Evolutionary conservation across 2,329 filamentous ascomycete genomes (phyloP), one percentile per base, ranked within the genome.

Genomic region (Helotiales sp.): DNA sequence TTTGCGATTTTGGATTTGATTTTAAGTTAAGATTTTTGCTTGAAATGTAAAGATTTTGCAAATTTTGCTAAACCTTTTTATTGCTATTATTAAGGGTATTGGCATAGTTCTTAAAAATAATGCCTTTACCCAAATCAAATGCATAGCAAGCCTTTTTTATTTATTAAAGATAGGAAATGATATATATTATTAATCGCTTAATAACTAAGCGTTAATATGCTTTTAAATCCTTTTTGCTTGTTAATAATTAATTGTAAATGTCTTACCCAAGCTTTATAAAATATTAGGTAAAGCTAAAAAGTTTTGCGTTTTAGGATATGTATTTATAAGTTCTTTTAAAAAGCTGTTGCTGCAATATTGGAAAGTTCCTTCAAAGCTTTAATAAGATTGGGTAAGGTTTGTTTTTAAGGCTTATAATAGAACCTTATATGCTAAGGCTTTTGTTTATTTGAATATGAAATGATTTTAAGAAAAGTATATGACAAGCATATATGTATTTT

Each of bases 91-190:
- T 71, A 34, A 74, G 69, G 22, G 68, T 70, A 57, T 74, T 71
- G 37, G 65, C 62, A n/a, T n/a, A n/a, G n/a, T n/a, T n/a, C n/a
- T n/a, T n/a, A n/a, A n/a, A n/a, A n/a, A n/a, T n/a, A n/a, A 70
- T 72, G 50, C 68, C 64, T 37, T 28, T 58, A 60, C 63, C 58
- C 26, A 78, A 63, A 3, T 68, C 32, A 45, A 78, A 75, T 52
- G 68, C 68, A 26, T 67, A 62, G 30, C 70, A 70, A 65, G 76
- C 75, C 30, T 64, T 68, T 37, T 74, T 73, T 64, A 76, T 70
- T 57, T 73, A 70, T 64, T 72, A 74, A 24, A 78, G 69, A 40
- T 73, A 68, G 11, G 73, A 65, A 63, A 78, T 72, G 11, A 78
- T 75, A 52, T 75, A 60, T 24, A 67, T 72, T 63, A 70, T 73